phyloP scores from a whole-genome alignment of 225 moss, liverwort and hornwort species.

The Physcomitrium patens region DNA sequence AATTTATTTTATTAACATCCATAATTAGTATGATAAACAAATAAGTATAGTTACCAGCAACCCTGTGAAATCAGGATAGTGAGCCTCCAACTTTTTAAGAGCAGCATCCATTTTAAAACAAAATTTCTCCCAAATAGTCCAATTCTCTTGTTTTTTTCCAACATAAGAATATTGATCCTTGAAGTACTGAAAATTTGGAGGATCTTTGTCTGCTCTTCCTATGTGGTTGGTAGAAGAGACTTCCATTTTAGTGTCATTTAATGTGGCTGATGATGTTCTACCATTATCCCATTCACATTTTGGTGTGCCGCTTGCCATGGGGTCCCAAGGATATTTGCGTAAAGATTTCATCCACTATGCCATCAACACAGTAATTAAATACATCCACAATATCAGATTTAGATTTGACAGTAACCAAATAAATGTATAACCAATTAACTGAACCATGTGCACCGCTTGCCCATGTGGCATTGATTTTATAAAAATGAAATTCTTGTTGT shows the following conservation, averaged over 20 bases:
- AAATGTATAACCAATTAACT: neutral
- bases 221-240: neutral
- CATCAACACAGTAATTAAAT: neutral
- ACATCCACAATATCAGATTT: accelerated
- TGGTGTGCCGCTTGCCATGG: neutral
- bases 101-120: conserved; percentile 33
- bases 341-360: conserved; percentile 42
- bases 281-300: conserved; percentile 40
- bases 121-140: conserved; percentile 49
- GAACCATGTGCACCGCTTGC: neutral
- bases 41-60: conserved; percentile 26
- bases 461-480: no score
- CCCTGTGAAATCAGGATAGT: conserved; percentile 42
- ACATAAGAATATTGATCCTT: conserved; percentile 42
- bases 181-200: conserved; percentile 42
- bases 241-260: neutral
- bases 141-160: conserved; percentile 28
- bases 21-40: neutral
- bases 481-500: no score
- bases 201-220: conserved; percentile 33
- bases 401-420: no score
- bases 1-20: neutral
- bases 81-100: conserved; percentile 30
- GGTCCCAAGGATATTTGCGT: conserved; percentile 38
- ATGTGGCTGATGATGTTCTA: neutral